phyloP scores from a whole-genome alignment of 2,329 filamentous ascomycete species.

The Penicillium capsulatum region DNA sequence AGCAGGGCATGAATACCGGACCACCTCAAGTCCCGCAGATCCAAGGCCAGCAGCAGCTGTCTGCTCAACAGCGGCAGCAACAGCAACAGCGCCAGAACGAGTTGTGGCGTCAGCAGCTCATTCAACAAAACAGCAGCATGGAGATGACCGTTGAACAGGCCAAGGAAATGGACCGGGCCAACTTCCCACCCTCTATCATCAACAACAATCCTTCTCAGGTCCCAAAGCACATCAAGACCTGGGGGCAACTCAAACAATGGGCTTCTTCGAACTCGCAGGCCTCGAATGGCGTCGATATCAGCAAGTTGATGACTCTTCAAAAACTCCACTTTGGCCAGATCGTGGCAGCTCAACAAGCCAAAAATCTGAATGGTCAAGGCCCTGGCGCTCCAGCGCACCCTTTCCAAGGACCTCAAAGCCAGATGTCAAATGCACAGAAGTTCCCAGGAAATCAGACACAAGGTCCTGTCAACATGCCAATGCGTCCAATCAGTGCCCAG shows the following conservation, averaged over 20 bases:
- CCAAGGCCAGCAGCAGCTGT: conserved; percentile 30
- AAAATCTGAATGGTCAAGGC: conserved; percentile 25
- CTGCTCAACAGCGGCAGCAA: conserved; percentile 31
- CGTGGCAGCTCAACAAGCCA: conserved; percentile 24
- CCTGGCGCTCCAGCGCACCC: conserved; percentile 14
- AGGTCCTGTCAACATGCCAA: conserved; percentile 26
- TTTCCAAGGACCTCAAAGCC: conserved; percentile 27
- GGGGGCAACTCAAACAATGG: conserved; percentile 56
- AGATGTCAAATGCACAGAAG: conserved; percentile 28
- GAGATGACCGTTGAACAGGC: conserved; percentile 41
- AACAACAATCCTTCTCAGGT: conserved; percentile 35
- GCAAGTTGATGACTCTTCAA: conserved; percentile 41
- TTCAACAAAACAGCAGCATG: conserved; percentile 32
- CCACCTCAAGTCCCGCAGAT: conserved; percentile 31
- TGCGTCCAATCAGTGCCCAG: conserved; percentile 34
- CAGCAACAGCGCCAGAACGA: conserved; percentile 32
- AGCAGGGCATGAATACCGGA: conserved; percentile 30
- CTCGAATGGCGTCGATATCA: conserved; percentile 39
- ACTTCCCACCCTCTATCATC: conserved; percentile 37
- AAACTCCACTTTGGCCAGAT: conserved; percentile 45
- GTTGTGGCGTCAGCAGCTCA: conserved; percentile 29
- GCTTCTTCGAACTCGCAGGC: conserved; percentile 45
- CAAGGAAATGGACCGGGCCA: conserved; percentile 42
- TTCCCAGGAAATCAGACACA: conserved; percentile 29
- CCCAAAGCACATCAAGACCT: conserved; percentile 51